Evolutionary conservation across 1,284 basidiomycete species (phyloP), one percentile per base, ranked within the genome.

Genomic region (Schizophyllum amplum): DNA sequence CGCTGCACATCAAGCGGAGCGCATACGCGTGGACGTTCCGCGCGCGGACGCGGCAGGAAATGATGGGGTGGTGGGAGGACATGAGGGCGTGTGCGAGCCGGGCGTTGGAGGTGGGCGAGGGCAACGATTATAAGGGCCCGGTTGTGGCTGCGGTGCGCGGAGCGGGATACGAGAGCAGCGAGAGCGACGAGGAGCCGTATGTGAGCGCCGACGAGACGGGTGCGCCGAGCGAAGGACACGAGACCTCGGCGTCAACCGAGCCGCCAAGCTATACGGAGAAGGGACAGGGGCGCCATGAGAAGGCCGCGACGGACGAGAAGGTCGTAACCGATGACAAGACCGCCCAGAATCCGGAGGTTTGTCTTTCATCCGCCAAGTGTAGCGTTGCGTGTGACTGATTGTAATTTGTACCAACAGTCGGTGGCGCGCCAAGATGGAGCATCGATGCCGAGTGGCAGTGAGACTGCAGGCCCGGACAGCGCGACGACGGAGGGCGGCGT

Each of bases 31-130:
- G 91, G 85, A 92, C 86, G 49, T 98, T 98, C 81, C 83, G 94
- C 54, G 84, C 90, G 48, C 79, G 94, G 61, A 88, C 84, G 63
- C 86, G 92, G 67, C 94, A 98, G 62, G 95, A 98, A 69, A 93
- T 98, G 91, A 94, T 98, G 92, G 96, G 98, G 74, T 98, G 96
- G 90, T 98, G 96, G 95, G 98, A 98, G 72, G 96, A 98, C 72
- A 80, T 96, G 57, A 80, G 94, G 65, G 96, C 98, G 92, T 79
- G 98, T 57, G 94, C 92, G 68, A 94, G 94, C 57, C 79, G 95
- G 62, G 98, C 98, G 73, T 82, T 98, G 57, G 93, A 97, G 57
- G 92, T 94, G 51, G 91, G 87, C 60, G 96, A 98, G 76, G 82
- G 86, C 67, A 91, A 98, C 76, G 92, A 97, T 74, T 79, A 95